Percentiles rank a stretch among this genome's conserved stretches.
These are phyloP conservation scores for Hypoxylon sp. DNA, from an alignment of 2,329 filamentous ascomycete genomes.

Conservation along the genomic window DNA sequence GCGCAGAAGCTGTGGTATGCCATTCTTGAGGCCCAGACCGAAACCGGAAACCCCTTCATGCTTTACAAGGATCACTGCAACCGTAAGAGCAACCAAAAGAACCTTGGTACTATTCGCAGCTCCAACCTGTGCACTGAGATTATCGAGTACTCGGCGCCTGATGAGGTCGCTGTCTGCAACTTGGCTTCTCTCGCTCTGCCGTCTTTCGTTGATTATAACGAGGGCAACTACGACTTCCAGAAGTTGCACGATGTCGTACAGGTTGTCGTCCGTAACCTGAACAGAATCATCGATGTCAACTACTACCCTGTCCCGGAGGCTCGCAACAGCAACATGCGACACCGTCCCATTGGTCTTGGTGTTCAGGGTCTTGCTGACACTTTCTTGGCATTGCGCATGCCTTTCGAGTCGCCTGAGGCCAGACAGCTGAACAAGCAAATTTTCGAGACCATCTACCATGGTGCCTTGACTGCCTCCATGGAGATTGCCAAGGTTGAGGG, in stretches of 20 bases:
- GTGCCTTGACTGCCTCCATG: slow-evolving; percentile 86
- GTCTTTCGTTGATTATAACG: slow-evolving; percentile 85
- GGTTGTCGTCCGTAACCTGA: slow-evolving; percentile 92
- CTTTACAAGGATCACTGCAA: slow-evolving; percentile 99
- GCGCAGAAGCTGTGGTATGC: slow-evolving; percentile 99
- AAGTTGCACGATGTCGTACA: slow-evolving; percentile 95
- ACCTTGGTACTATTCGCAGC: slow-evolving; percentile 96
- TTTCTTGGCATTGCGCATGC: slow-evolving; percentile 95
- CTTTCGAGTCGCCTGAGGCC: slow-evolving; percentile 95
- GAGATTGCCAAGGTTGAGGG: slow-evolving; percentile 86
- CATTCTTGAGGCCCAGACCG: slow-evolving; percentile 96
- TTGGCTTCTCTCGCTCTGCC: slow-evolving; percentile 93
- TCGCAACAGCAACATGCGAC: slow-evolving; percentile 94
- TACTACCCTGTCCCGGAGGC: slow-evolving; percentile 97
- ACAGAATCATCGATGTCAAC: slow-evolving; percentile 98
- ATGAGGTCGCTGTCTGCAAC: slow-evolving; percentile 99
- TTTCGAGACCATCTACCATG: slow-evolving; percentile 99
- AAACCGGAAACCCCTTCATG: slow-evolving; percentile 99
- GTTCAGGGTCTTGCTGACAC: slow-evolving; percentile 98
- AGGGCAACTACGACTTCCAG: slow-evolving; percentile 90
- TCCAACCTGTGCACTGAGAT: slow-evolving; percentile 99
- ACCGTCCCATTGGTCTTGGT: slow-evolving; percentile 94
- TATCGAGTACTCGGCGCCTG: slow-evolving; percentile 94
- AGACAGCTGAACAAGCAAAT: slow-evolving; percentile 96
- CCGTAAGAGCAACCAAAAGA: slow-evolving; percentile 99